A percentile compares a stretch with the other conserved stretches of the same genome.
These are phyloP conservation scores for Botryotinia calthae DNA, from an alignment of 2,329 filamentous ascomycete genomes.

Conservation along the genomic window DNA sequence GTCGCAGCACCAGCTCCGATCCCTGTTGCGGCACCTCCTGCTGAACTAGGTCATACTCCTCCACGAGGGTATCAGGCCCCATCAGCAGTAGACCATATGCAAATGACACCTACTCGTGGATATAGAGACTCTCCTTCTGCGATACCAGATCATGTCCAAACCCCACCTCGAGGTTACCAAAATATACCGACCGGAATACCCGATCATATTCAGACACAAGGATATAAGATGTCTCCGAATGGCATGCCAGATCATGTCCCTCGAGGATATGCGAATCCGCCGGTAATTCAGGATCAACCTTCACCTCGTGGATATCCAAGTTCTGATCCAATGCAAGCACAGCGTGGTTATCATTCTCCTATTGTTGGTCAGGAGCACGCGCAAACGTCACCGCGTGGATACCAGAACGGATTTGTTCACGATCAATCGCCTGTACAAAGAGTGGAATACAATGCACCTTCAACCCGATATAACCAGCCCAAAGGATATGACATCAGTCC, in stretches of 20 bases:
- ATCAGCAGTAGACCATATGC: slow-evolving; percentile 32
- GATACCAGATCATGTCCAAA: slow-evolving; percentile 46
- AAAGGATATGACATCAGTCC: slow-evolving; percentile 30
- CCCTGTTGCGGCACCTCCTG: slow-evolving; percentile 44
- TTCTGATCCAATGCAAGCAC: slow-evolving; percentile 47
- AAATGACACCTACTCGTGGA: slow-evolving; percentile 50
- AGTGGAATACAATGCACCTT: slow-evolving; percentile 44
- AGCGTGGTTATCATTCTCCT: slow-evolving; percentile 38
- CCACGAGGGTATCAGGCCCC: slow-evolving; percentile 44
- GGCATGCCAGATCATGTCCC: slow-evolving; percentile 45
- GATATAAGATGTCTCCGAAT: slow-evolving; percentile 39
- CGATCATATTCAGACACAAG: slow-evolving; percentile 48
- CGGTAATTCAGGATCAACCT: slow-evolving; percentile 47
- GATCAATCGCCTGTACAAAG: slow-evolving; percentile 54
- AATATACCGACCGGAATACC: slow-evolving; percentile 41
- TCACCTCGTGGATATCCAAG: slow-evolving; percentile 43
- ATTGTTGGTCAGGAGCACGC: slow-evolving; percentile 32
- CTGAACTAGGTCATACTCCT: slow-evolving; percentile 48
- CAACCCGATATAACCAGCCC: slow-evolving; percentile 26
- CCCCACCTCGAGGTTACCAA: slow-evolving; percentile 48
- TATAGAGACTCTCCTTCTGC: slow-evolving; percentile 40
- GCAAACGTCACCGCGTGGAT: slow-evolving; percentile 50
- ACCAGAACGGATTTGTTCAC: slow-evolving; percentile 47
- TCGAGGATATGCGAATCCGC: slow-evolving; percentile 43
- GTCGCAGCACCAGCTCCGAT: slow-evolving; percentile 47